Percentiles rank a stretch among this genome's conserved stretches.
phyloP scores from a whole-genome alignment of 768 basidiomycete genomes.

The Hemileccinum rubropunctum region DNA sequence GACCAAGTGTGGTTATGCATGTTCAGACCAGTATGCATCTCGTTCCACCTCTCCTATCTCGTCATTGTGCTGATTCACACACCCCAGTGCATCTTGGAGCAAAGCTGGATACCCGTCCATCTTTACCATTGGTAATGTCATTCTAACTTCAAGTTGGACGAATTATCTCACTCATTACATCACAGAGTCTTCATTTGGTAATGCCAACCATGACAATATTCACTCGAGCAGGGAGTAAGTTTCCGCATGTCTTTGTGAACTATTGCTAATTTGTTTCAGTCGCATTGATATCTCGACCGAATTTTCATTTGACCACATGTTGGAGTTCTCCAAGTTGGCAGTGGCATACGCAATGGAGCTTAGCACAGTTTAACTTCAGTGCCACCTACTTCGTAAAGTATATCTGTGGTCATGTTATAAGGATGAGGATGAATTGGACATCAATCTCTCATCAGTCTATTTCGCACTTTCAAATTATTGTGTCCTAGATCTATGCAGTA shows the following conservation, averaged over 20 bases:
- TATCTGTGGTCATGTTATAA: no score
- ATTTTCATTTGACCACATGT: conserved; percentile 89
- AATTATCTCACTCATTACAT: neutral
- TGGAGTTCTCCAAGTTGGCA: conserved; percentile 83
- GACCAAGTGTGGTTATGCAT: conserved; percentile 92
- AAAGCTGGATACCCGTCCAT: conserved; percentile 84
- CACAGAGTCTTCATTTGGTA: conserved; percentile 64
- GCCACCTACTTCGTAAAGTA: no score
- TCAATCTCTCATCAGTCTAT: no score
- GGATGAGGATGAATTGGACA: no score
- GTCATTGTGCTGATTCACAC: conserved; percentile 14
- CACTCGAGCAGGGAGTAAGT: conserved; percentile 80
- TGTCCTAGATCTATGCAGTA: no score
- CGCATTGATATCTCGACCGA: conserved; percentile 83
- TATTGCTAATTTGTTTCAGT: conserved; percentile 38
- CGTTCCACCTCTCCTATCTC: conserved; percentile 17
- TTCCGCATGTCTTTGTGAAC: conserved; percentile 37
- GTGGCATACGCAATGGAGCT: conserved; percentile 79
- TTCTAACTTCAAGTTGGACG: neutral
- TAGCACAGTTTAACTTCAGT: conserved; percentile 40
- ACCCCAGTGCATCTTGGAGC: conserved; percentile 67
- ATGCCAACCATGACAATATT: conserved; percentile 73
- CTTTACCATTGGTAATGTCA: conserved; percentile 63
- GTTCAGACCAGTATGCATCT: conserved; percentile 80
- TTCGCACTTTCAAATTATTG: no score